phyloP scores from a whole-genome alignment of 2,329 filamentous ascomycete genomes.

The Fusarium xylarioides region DNA sequence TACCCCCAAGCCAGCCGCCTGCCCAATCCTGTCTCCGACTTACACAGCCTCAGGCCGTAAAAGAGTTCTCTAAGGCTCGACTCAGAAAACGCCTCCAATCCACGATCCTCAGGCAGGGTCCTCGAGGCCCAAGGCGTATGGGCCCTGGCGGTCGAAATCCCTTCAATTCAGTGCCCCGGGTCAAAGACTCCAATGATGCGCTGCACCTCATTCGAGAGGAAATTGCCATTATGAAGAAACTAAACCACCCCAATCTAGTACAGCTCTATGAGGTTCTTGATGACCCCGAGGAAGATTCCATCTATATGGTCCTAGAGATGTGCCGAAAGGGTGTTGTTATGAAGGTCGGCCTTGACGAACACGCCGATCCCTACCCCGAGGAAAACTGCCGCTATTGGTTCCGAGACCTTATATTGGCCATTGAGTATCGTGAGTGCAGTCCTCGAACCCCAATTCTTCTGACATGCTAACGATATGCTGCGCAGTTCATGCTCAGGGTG shows the following conservation, averaged over 20 bases:
- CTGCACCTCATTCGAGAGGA: slow-evolving; percentile 92
- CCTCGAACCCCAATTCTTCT: no score
- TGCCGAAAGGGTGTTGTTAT: slow-evolving; percentile 98
- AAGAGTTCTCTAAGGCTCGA: slow-evolving; percentile 95
- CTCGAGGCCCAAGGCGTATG: slow-evolving; percentile 46
- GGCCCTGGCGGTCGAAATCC: slow-evolving; percentile 38
- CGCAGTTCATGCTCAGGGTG: slow-evolving; percentile 87
- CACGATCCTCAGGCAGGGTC: slow-evolving; percentile 73
- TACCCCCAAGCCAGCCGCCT: neutral
- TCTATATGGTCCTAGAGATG: slow-evolving; percentile 99
- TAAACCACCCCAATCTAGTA: slow-evolving; percentile 94
- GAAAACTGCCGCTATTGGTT: slow-evolving; percentile 92
- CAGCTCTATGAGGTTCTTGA: slow-evolving; percentile 93
- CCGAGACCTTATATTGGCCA: slow-evolving; percentile 90
- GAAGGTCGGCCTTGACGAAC: slow-evolving; percentile 89
- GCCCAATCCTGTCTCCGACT: slow-evolving; percentile 16
- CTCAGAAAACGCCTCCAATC: slow-evolving; percentile 91
- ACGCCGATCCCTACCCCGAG: slow-evolving; percentile 81
- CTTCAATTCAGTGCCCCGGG: slow-evolving; percentile 42
- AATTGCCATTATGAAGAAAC: slow-evolving; percentile 99
- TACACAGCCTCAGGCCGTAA: slow-evolving; percentile 74
- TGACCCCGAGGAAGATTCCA: slow-evolving; percentile 91
- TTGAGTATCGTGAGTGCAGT: slow-evolving; percentile 80
- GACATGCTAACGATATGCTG: neutral
- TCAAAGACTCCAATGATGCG: slow-evolving; percentile 72